Evolutionary conservation across 495 filamentous ascomycete species (phyloP).

Genomic region (Aspergillus homomorphus): DNA sequence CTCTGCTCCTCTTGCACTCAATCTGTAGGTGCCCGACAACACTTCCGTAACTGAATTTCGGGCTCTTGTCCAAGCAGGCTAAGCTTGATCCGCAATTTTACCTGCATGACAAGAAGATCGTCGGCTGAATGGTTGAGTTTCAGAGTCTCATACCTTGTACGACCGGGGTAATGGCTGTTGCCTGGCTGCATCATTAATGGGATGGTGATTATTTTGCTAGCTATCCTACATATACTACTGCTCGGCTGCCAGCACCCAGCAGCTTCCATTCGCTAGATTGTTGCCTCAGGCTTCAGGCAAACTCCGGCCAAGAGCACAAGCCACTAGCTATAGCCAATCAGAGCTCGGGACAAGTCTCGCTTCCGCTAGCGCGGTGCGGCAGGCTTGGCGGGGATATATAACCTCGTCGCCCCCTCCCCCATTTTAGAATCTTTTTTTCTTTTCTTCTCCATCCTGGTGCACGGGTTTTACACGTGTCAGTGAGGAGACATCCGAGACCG

Average conservation of each 20-base stretch:
- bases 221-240: too few species aligned
- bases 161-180: too few species aligned
- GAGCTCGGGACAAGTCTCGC: slow-evolving; percentile 16
- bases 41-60: not conserved
- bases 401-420: not conserved
- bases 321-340: not conserved
- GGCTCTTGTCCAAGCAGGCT: not conserved
- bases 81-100: not conserved
- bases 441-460: slow-evolving; percentile 52
- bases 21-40: not conserved
- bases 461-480: slow-evolving; percentile 56
- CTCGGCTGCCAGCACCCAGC: too few species aligned
- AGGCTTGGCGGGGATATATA: slow-evolving; percentile 25
- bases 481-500: slow-evolving; percentile 58
- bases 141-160: too few species aligned
- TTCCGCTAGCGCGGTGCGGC: slow-evolving; percentile 29
- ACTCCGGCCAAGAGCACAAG: not conserved
- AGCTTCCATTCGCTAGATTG: not conserved
- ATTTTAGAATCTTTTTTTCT: slow-evolving; percentile 33
- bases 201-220: too few species aligned
- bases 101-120: too few species aligned
- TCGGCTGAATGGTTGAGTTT: too few species aligned
- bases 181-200: too few species aligned
- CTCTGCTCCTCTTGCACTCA: not conserved
- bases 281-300: not conserved